These are phyloP conservation scores for Acacia concinna DNA, from an alignment of 331 rosid species.

Conservation along the genomic window DNA sequence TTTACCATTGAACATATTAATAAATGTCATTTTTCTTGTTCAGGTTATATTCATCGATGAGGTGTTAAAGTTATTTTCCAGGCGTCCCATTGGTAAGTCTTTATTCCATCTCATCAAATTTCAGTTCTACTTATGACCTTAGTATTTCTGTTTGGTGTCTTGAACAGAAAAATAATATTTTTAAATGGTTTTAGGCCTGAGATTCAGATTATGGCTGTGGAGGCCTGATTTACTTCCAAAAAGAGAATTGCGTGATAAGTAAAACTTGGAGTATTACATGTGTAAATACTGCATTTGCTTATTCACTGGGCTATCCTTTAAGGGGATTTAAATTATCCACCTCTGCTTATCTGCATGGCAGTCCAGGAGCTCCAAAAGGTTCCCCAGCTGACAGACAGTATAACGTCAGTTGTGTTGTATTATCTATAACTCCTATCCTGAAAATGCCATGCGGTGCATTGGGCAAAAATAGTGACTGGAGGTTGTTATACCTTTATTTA, in stretches of 20 bases:
- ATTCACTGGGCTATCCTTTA: slow-evolving; percentile 23
- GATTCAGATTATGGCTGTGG: slow-evolving; percentile 69
- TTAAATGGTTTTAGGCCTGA: slow-evolving; percentile 51
- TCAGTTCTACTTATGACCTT: neutral
- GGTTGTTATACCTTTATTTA: slow-evolving; percentile 24
- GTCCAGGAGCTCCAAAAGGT: slow-evolving; percentile 32
- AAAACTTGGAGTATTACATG: slow-evolving; percentile 30
- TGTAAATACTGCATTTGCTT: slow-evolving; percentile 36
- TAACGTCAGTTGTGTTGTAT: slow-evolving; percentile 32
- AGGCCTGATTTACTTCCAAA: slow-evolving; percentile 83
- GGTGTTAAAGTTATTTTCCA: slow-evolving; percentile 86
- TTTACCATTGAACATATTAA: slow-evolving; percentile 8
- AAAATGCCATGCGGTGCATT: slow-evolving; percentile 31
- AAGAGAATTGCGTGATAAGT: slow-evolving; percentile 70
- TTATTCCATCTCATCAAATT: slow-evolving; percentile 30
- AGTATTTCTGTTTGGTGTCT: slow-evolving; percentile 4
- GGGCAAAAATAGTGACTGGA: slow-evolving; percentile 25
- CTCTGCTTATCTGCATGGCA: slow-evolving; percentile 14
- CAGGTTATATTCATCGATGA: slow-evolving; percentile 93
- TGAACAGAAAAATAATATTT: slow-evolving; percentile 19
- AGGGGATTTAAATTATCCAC: slow-evolving; percentile 21
- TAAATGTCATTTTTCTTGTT: slow-evolving; percentile 19
- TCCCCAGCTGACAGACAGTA: slow-evolving; percentile 31
- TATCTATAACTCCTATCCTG: slow-evolving; percentile 22
- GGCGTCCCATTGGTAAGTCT: slow-evolving; percentile 65